A percentile compares a stretch with the other conserved stretches of the same genome.
These are phyloP conservation scores for Lavandula angustifolia DNA, from an alignment of 257 asterid species.

Conservation along the genomic window DNA sequence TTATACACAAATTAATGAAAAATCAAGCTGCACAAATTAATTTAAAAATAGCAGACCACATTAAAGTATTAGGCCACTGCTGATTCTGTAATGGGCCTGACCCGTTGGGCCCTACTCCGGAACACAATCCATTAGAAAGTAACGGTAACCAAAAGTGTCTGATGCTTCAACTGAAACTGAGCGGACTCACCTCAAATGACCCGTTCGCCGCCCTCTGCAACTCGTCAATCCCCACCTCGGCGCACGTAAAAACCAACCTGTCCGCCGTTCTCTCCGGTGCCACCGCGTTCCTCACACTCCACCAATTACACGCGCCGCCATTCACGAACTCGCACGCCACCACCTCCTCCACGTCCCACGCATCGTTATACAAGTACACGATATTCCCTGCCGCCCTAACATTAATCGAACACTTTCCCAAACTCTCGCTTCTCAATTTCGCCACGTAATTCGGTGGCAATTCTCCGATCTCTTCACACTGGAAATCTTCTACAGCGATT, in stretches of 20 bases:
- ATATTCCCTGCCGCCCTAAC: constrained; percentile 44
- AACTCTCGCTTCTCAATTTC: constrained; percentile 44
- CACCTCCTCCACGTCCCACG: constrained; percentile 51
- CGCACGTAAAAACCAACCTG: constrained; percentile 50
- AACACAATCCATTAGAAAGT: too few relatives aligned
- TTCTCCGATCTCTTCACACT: constrained; percentile 52
- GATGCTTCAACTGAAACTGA: constrained; percentile 26
- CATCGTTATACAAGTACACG: constrained; percentile 44
- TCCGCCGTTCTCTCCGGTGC: constrained; percentile 37
- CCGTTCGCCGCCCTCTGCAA: constrained; percentile 34
- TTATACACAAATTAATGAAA: too few relatives aligned
- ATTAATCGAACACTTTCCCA: constrained; percentile 38
- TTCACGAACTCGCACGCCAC: constrained; percentile 59
- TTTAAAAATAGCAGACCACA: too few relatives aligned
- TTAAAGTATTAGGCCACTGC: not conserved
- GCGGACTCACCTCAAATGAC: constrained; percentile 24
- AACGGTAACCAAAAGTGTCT: too few relatives aligned
- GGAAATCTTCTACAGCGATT: constrained; percentile 32
- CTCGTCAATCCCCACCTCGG: constrained; percentile 52
- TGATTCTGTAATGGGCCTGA: not conserved
- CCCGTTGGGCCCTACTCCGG: not conserved
- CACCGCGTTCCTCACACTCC: constrained; percentile 53
- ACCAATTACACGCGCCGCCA: constrained; percentile 56
- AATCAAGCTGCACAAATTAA: too few relatives aligned
- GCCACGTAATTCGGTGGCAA: constrained; percentile 48